Base-by-base conservation (phyloP, 2,329 filamentous ascomycete genomes). In the Cladosporium sp. region DNA sequence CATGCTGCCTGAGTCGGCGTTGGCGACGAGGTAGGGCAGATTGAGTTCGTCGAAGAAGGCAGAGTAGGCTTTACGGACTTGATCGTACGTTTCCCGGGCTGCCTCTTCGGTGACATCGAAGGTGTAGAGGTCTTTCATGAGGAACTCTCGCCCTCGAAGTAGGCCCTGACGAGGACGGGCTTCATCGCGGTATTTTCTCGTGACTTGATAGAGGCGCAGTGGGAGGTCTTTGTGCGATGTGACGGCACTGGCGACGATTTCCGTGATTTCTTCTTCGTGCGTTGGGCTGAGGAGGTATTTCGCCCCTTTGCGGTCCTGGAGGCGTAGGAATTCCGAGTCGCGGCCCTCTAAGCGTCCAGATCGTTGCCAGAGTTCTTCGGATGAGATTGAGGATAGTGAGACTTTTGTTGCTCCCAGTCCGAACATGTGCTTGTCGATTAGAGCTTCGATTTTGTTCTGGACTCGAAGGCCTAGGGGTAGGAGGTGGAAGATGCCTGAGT, bases 121-220 rank as follows among this genome's bases (percentile, higher is more conserved):
- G 0, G 91, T 96, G 67, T 98, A 98, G 1, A 98, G 78, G 67
- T 98, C 93, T 69, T 98, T 98, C 93, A 98, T 98, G 59, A 89
- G 72, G 61, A 98, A 98, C 63, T 98, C 93, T 54, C 90, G 83
- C 1, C 88, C 86, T 8, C 93, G 83, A 7, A 98, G 74, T 2
- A 98, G 75, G 11, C 93, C 93, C 59, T 95, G 88, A 27, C 93
- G 81, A 16, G 93, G 93, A 20, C 93, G 80, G 50, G 85, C 79
- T 69, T 98, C 93, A 70, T 98, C 93, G 42, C 93, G 83, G 63
- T 97, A 98, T 68, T 98, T 98, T 40, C 92, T 81, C 25, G 88
- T 84, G 42, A 93, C 93, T 66, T 98, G 93, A 62, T 97, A 98
- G 0, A 98, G 72, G 38, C 90, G 80, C 19, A 97, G 67, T 0